These are phyloP conservation scores for Leishmania major DNA, from an alignment of 208 protist species.

Conservation along the genomic window DNA sequence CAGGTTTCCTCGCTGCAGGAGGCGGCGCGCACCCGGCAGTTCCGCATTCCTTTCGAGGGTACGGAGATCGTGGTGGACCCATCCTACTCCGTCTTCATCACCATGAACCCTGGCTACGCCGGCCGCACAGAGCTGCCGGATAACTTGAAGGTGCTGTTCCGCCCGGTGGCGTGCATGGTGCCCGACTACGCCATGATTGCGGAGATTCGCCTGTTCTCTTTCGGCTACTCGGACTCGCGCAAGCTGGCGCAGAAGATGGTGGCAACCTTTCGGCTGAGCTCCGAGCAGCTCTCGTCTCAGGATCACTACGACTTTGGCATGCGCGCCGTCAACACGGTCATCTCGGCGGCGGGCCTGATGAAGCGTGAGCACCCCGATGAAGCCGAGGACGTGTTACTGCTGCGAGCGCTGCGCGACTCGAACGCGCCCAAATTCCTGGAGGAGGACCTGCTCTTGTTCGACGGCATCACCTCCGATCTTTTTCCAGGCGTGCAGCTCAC, in stretches of 20 bases:
- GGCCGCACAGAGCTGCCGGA: constrained; percentile 98
- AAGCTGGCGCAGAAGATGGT: constrained; percentile 97
- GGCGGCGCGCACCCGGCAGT: constrained; percentile 73
- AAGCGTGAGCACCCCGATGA: constrained; percentile 95
- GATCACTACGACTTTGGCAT: constrained; percentile 99
- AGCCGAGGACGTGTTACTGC: constrained; percentile 94
- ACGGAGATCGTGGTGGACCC: constrained; percentile 94
- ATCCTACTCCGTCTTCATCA: constrained; percentile 96
- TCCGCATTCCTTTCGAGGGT: constrained; percentile 95
- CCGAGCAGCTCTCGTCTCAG: constrained; percentile 97
- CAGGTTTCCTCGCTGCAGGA: constrained; percentile 96
- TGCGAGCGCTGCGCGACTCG: constrained; percentile 95
- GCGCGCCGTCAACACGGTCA: constrained; percentile 98
- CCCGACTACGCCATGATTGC: constrained; percentile 99
- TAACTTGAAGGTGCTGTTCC: constrained; percentile 98
- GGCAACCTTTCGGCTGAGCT: constrained; percentile 97
- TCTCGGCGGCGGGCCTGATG: constrained; percentile 95
- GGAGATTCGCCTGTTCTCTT: constrained; percentile 98
- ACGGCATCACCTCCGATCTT: constrained; percentile 97
- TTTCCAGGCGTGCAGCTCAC: constrained; percentile 95
- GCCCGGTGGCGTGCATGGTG: constrained; percentile 98
- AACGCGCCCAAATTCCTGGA: constrained; percentile 98
- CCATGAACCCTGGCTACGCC: constrained; percentile 99
- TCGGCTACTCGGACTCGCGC: constrained; percentile 96
- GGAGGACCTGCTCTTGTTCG: constrained; percentile 93